Base-by-base conservation (phyloP, 768 basidiomycete genomes). In the Sistotremastrum niveocremeum region DNA sequence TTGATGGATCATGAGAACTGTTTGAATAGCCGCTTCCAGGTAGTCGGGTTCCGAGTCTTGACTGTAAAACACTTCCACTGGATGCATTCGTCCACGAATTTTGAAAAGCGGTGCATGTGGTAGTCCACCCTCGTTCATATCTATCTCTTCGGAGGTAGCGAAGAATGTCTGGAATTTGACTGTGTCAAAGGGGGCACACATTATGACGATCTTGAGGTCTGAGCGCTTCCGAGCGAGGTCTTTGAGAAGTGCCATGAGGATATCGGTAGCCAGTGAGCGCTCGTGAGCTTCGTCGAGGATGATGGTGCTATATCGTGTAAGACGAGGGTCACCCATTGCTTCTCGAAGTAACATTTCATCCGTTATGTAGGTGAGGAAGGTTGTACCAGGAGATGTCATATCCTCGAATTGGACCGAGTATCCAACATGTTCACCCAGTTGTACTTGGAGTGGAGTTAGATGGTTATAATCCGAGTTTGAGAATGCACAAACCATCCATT, bases 331-430 rank as follows among this genome's bases (percentile, higher is more conserved):
- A 30, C 45, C 45, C 36, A 61, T 48, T 37, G 58, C 51, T 56
- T 71, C 70, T 37, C 66, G 55, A 39, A 69, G 63, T 8, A 47
- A 38, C 34, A 69, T 67, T 6, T 67, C 69, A 45, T 71, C 70
- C 36, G 70, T 71, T 51, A 68, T 54, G 54, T 68, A 71, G 54
- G 68, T 70, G 51, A 70, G 58, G 34, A 60, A 51, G 9, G 70
- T 71, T 4, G 50, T 49, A 0, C 58, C 56, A 9, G 34, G 20
- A 0, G 52, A 52, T 0, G 60, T 60, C 11, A 58, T 47, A 47
- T 70, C 67, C 49, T 71, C 68, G 55, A 71, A 71, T 5, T 68
- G 63, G 46, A 71, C 66, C 2, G 63, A 59, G 54, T 70, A 70
- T 20, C 69, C 69, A 32, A 71, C 68, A 51, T 62, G 46, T 33